These are phyloP conservation scores for Xylaria hypoxylon DNA, from an alignment of 2,329 filamentous ascomycete genomes.

Conservation along the genomic window DNA sequence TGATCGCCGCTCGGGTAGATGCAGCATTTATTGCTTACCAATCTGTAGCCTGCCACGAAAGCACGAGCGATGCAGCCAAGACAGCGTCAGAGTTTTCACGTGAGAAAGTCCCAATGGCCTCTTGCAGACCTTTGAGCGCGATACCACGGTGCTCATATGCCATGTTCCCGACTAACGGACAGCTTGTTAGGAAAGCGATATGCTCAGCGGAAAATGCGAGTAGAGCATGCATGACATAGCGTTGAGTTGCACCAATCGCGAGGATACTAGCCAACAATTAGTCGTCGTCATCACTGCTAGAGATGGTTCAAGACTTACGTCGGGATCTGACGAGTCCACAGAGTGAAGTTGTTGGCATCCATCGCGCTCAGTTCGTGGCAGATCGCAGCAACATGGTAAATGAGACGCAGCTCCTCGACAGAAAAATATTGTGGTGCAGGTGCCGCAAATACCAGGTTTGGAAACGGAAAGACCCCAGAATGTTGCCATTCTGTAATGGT, in stretches of 20 bases:
- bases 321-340: constrained; percentile 94
- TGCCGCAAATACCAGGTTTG: constrained; percentile 80
- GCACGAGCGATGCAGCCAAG: constrained; percentile 87
- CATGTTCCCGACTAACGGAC: constrained; percentile 85
- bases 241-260: constrained; percentile 81
- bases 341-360: constrained; percentile 83
- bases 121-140: constrained; percentile 87
- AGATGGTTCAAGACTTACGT: constrained; percentile 70
- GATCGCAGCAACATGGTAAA: constrained; percentile 89
- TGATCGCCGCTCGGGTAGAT: constrained; percentile 47
- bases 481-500: constrained; percentile 85
- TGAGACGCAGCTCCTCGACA: constrained; percentile 83
- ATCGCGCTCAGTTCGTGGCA: constrained; percentile 83
- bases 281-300: constrained; percentile 22
- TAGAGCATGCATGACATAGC: constrained; percentile 94
- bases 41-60: constrained; percentile 96
- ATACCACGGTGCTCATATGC: constrained; percentile 89
- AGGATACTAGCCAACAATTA: constrained; percentile 72
- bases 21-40: constrained; percentile 73
- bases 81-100: constrained; percentile 90
- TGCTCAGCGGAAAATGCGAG: constrained; percentile 95
- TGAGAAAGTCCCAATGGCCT: constrained; percentile 87
- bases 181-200: constrained; percentile 88
- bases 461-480: constrained; percentile 87
- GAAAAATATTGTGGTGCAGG: constrained; percentile 79